A percentile compares a stretch with the other conserved stretches of the same genome.
Evolutionary conservation across 2,329 filamentous ascomycete species (phyloP).

Genomic region (Fusarium tjaetaba): DNA sequence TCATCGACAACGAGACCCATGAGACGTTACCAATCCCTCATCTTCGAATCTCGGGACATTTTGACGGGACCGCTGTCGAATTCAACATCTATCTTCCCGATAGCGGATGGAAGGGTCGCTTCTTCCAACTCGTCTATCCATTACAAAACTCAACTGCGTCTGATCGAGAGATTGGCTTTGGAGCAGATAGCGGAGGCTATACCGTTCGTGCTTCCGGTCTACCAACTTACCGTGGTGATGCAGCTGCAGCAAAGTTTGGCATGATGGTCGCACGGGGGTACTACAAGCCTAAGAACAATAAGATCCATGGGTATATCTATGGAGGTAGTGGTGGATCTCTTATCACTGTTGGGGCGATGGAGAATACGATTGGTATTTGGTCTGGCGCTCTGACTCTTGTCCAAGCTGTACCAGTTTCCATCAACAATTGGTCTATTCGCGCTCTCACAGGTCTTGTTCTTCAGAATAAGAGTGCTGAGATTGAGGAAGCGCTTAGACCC

Average conservation of each 20-base stretch:
- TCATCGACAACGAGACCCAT: not conserved
- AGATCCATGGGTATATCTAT: not conserved
- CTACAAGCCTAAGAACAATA: rapidly evolving
- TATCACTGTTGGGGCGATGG: not conserved
- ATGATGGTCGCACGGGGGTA: not conserved
- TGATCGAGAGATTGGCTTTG: not conserved
- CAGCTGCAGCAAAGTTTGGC: not conserved
- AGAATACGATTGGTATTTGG: not conserved
- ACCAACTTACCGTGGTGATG: not conserved
- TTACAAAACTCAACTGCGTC: not conserved
- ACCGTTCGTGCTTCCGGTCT: not conserved
- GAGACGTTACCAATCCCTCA: rapidly evolving
- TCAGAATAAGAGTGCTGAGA: not conserved
- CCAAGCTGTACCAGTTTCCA: not conserved
- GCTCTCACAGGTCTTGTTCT: not conserved
- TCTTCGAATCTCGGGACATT: not conserved
- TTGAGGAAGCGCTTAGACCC: rapidly evolving
- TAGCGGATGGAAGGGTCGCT: not conserved
- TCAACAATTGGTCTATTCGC: not conserved
- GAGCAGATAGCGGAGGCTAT: rapidly evolving
- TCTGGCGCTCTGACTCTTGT: not conserved
- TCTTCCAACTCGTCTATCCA: not conserved
- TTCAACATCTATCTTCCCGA: not conserved
- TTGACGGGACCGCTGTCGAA: rapidly evolving
- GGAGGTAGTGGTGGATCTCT: not conserved